Conservation (phyloP, 2,329 filamentous ascomycete species). For the Dothideomycetidae sp. region DNA sequence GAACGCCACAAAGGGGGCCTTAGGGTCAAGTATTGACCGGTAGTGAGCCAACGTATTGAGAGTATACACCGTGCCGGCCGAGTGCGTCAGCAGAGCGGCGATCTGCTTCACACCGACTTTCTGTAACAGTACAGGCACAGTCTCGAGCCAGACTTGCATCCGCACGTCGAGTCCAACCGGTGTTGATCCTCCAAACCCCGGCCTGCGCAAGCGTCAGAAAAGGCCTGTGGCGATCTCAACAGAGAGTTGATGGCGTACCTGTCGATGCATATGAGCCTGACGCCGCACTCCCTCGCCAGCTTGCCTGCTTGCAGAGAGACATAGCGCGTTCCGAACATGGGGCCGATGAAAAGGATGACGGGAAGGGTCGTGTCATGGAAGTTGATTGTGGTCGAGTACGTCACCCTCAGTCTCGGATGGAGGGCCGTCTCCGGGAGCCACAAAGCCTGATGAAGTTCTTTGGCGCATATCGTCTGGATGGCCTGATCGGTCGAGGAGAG, state of each 20-base stretch:
- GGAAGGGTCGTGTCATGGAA: conserved; percentile 16
- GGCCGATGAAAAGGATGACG: conserved; percentile 25
- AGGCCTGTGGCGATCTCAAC: not conserved
- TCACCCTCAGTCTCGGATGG: conserved; percentile 17
- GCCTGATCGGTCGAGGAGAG: conserved; percentile 7
- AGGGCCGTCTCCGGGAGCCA: conserved; percentile 16
- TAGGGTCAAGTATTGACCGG: conserved; percentile 22
- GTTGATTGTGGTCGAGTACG: conserved; percentile 21
- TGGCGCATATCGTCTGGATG: conserved; percentile 11
- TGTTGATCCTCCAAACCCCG: conserved; percentile 32
- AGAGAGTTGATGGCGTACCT: conserved; percentile 18
- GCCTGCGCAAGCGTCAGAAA: conserved; percentile 17
- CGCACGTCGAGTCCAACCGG: conserved; percentile 24
- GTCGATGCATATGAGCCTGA: conserved; percentile 27
- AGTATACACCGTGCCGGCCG: conserved; percentile 29
- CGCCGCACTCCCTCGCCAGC: conserved; percentile 19
- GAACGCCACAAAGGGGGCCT: conserved; percentile 19
- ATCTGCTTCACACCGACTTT: conserved; percentile 26
- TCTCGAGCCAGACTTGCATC: conserved; percentile 28
- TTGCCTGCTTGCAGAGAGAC: conserved; percentile 18
- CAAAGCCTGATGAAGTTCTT: conserved; percentile 17
- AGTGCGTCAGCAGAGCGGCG: conserved; percentile 27
- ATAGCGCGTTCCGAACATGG: conserved; percentile 27
- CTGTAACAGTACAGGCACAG: conserved; percentile 26
- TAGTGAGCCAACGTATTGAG: conserved; percentile 28